Evolutionary conservation across 108 stramenopile genomes (phyloP).

Genomic region (Fragilaria crotonensis): DNA sequence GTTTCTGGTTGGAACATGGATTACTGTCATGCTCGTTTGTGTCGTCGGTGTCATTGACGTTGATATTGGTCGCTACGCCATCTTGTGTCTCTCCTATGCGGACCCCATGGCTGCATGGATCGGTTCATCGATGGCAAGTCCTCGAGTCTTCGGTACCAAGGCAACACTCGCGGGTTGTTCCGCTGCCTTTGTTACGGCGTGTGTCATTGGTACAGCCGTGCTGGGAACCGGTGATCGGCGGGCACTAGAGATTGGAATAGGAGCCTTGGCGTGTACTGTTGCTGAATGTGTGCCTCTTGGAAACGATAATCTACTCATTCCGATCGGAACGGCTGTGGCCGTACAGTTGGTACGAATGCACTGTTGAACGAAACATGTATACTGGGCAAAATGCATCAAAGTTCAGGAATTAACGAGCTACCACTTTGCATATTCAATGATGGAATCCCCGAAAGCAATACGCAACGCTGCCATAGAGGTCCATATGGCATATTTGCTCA

Average conservation of each 20-base stretch:
- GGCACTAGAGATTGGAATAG: constrained; percentile 6
- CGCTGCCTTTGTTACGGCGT: constrained; percentile 44
- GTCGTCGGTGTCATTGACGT: too few relatives aligned
- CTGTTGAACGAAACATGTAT: too few relatives aligned
- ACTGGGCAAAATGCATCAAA: too few relatives aligned
- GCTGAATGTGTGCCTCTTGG: constrained; percentile 42
- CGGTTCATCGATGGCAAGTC: constrained; percentile 19
- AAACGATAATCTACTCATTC: constrained; percentile 55
- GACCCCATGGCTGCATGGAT: constrained; percentile 63
- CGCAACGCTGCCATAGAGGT: background rate
- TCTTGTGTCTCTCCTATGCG: constrained; percentile 43
- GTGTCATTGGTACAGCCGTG: constrained; percentile 12
- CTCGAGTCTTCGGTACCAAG: constrained; percentile 5
- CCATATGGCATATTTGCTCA: background rate
- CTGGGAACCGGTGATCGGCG: constrained; percentile 6
- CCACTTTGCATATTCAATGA: too few relatives aligned
- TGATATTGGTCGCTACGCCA: constrained; percentile 31
- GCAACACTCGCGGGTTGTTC: constrained; percentile 32
- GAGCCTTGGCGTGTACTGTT: constrained; percentile 37
- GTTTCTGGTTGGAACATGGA: constrained; percentile 37
- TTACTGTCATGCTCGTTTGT: constrained; percentile 14
- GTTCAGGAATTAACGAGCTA: too few relatives aligned
- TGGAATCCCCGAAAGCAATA: background rate
- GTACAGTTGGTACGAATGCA: too few relatives aligned
- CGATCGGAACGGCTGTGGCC: constrained; percentile 43